Base-by-base conservation (phyloP, 2,329 filamentous ascomycete species). In the Xylaria polymorpha region DNA sequence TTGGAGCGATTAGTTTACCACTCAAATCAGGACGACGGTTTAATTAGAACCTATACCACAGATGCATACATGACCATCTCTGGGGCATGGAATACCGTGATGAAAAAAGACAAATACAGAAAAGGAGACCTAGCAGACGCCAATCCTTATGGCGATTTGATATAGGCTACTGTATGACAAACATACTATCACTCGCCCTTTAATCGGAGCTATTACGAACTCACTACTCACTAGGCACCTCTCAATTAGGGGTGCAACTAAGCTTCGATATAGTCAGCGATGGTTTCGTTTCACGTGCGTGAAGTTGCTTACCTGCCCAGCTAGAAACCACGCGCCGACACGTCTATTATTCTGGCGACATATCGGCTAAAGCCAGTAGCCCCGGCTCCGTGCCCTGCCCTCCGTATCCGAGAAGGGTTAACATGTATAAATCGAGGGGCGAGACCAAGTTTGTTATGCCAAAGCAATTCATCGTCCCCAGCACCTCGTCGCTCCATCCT, bases 271-370 rank as follows among this genome's bases (percentile, higher is more conserved):
- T 10, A 51, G 56, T 71, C 53, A 71, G 66, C 53, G 29, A 64
- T 32, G 20, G 4, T 44, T 29, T 29, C n/a, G 20, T 55, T 5
- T 22, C 22, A 15, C 41, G 20, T 3, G 22, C 2, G 6, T 5
- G 20, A 22, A 57, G 35, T 25, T 20, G 37, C 70, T 72, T 68
- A 73, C 71, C 67, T 66, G 56, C 56, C 18, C 14, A 66, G 60
- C 66, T 22, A 43, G 22, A 15, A 67, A 67, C 67, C 69, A 64
- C 43, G 70, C 69, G 75, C 77, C 77, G 76, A 78, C 74, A 75
- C 75, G 76, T 77, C 75, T 75, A 72, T 72, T 69, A 72, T 73
- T 73, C 69, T 72, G 74, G 72, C 69, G 74, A 78, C 77, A 78
- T 73, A 74, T 77, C 77, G 77, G 77, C 77, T 73, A 71, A 67